Base-by-base conservation (phyloP, 2,329 filamentous ascomycete genomes). In the Arachnomyces sp. region DNA sequence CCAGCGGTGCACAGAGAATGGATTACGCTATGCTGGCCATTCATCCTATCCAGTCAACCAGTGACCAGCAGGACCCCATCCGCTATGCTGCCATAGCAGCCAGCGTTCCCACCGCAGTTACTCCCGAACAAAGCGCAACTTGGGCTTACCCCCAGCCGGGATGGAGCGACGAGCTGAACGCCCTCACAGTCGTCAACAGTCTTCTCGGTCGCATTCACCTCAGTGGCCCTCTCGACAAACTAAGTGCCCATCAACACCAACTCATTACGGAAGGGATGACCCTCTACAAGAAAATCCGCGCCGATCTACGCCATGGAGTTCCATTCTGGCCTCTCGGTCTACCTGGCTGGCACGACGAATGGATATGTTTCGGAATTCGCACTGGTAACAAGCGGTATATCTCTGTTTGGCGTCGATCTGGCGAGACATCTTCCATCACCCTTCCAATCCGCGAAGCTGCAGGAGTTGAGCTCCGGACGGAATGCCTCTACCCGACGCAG, bases 141-240 rank as follows among this genome's bases (percentile, higher is more conserved):
- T 64, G 61, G 61, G 57, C 55, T 4, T 64, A 64, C 41, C 61
- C 61, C 0, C 59, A 64, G 38, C 43, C 49, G 0, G 48, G 46
- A 2, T 63, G 59, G 58, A 43, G 44, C 7, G 58, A 60, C 13
- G 61, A 63, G 43, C 51, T 43, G 1, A 64, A 63, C 38, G 58
- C 54, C 0, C 31, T 63, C 16, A 60, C 59, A 0, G 56, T 64
- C 2, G 49, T 61, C 6, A 64, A 63, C 28, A 55, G 53, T 28
- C 36, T 63, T 0, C 49, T 63, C 0, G 60, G 59, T 0, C 51
- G 59, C 0, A 40, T 61, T 0, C 54, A 63, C 40, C 49, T 64
- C 1, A 58, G 56, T 29, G 60, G 59, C 16, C 43, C 50, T 2
- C 37, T 62, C 2, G 56, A 60, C 36, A 35, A 42, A 6, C 40